Conservation (phyloP, 1,284 basidiomycete genomes). For the Naganishia albida region DNA sequence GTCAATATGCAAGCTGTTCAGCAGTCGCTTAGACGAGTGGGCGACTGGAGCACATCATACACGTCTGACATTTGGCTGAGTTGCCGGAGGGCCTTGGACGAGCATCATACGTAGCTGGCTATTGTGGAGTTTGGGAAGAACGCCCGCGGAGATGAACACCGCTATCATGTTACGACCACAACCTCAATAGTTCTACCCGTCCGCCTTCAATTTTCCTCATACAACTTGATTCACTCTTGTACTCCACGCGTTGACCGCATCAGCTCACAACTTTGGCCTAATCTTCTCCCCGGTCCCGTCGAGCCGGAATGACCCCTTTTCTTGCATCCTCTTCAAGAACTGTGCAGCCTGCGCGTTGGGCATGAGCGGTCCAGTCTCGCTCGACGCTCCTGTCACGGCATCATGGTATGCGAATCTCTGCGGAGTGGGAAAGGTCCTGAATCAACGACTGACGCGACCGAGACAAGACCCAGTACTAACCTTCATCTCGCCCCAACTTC, state of each 20-base stretch:
- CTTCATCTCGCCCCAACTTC: conserved; percentile 60
- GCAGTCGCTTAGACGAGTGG: too few relatives aligned
- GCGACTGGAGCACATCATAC: too few relatives aligned
- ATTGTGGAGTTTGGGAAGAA: too few relatives aligned
- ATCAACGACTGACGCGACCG: too few relatives aligned
- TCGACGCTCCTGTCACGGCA: conserved; percentile 7
- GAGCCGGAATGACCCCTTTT: conserved; percentile 26
- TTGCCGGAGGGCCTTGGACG: too few relatives aligned
- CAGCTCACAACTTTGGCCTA: conserved; percentile 14
- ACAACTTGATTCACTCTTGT: neutral
- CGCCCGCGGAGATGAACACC: too few relatives aligned
- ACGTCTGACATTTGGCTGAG: too few relatives aligned
- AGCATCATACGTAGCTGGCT: too few relatives aligned
- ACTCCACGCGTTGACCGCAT: neutral
- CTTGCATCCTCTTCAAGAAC: conserved; percentile 28
- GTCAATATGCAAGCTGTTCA: too few relatives aligned
- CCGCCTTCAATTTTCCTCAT: neutral
- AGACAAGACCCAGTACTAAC: conserved; percentile 40
- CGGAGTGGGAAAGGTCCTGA: too few relatives aligned
- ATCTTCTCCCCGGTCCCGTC: conserved; percentile 22
- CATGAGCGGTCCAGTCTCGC: conserved; percentile 13
- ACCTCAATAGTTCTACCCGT: too few relatives aligned
- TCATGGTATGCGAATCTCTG: conserved; percentile 25
- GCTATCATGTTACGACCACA: too few relatives aligned
- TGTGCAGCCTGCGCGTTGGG: conserved; percentile 8